phyloP scores from a whole-genome alignment of 208 protist species.

The Leishmania turanica region DNA sequence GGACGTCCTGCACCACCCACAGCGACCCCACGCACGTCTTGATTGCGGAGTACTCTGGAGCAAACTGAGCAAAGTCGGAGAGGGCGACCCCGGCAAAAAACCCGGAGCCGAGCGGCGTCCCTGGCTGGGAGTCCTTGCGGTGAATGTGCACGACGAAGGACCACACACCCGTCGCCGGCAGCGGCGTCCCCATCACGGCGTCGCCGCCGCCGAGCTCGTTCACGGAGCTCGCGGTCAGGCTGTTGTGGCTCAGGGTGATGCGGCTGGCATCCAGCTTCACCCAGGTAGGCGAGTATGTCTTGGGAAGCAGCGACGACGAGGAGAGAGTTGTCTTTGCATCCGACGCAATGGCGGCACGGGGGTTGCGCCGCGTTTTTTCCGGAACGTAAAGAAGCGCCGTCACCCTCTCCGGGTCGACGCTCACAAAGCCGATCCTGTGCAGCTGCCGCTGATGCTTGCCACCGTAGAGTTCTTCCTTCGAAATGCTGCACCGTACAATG shows the following conservation, averaged over 20 bases:
- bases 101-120: constrained; percentile 76
- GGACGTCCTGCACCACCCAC: constrained; percentile 91
- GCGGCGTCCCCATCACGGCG: constrained; percentile 69
- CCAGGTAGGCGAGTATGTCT: constrained; percentile 67
- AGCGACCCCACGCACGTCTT: constrained; percentile 42
- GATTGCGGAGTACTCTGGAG: constrained; percentile 63
- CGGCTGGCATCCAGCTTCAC: constrained; percentile 49
- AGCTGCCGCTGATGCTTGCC: constrained; percentile 23
- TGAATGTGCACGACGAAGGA: constrained; percentile 82
- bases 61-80: constrained; percentile 47
- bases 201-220: constrained; percentile 62
- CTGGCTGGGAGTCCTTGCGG: constrained; percentile 52
- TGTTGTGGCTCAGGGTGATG: constrained; percentile 62
- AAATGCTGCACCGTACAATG: constrained; percentile 70
- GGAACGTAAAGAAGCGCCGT: constrained; percentile 47
- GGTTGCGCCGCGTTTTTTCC: constrained; percentile 36
- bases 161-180: constrained; percentile 65
- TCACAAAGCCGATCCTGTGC: constrained; percentile 52
- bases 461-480: constrained; percentile 43
- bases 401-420: constrained; percentile 55
- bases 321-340: constrained; percentile 20
- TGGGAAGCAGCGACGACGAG: constrained; percentile 9
- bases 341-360: constrained; percentile 20
- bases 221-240: constrained; percentile 62
- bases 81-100: constrained; percentile 88